Conservation (phyloP, 345 rosid species). For the Citrus unshiu region DNA sequence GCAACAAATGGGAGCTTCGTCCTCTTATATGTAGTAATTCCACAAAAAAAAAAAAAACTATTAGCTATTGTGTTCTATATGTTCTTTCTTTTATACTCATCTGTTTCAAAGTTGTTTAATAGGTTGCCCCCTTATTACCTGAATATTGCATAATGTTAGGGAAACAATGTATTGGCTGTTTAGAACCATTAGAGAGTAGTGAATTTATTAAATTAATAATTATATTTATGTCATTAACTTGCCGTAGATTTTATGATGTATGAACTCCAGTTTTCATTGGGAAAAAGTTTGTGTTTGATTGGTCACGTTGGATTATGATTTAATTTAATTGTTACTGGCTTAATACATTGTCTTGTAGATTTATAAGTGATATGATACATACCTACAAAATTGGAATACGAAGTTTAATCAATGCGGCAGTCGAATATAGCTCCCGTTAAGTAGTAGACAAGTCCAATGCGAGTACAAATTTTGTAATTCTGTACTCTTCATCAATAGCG, state of each 20-base stretch:
- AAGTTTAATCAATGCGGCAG: too few relatives aligned
- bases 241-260: neutral
- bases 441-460: too few relatives aligned
- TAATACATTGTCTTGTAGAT: too few relatives aligned
- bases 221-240: neutral
- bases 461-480: too few relatives aligned
- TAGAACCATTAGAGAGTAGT: slow-evolving; percentile 3
- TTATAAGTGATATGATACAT: too few relatives aligned
- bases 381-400: too few relatives aligned
- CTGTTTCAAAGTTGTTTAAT: slow-evolving; percentile 14
- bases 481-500: too few relatives aligned
- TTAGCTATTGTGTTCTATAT: slow-evolving; percentile 20
- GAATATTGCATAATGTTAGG: slow-evolving; percentile 12
- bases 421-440: too few relatives aligned
- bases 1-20: slow-evolving; percentile 28
- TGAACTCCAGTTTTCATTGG: neutral
- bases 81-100: slow-evolving; percentile 7
- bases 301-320: neutral
- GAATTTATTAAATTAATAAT: slow-evolving; percentile 1
- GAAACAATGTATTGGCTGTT: slow-evolving; percentile 2
- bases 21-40: slow-evolving; percentile 23
- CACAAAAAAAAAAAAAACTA: slow-evolving; percentile 9
- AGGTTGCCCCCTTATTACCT: slow-evolving; percentile 25
- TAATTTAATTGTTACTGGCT: too few relatives aligned
- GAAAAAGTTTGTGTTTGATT: neutral